Evolutionary conservation across 805 yeast species (phyloP).

Genomic region (Candida anglica): DNA sequence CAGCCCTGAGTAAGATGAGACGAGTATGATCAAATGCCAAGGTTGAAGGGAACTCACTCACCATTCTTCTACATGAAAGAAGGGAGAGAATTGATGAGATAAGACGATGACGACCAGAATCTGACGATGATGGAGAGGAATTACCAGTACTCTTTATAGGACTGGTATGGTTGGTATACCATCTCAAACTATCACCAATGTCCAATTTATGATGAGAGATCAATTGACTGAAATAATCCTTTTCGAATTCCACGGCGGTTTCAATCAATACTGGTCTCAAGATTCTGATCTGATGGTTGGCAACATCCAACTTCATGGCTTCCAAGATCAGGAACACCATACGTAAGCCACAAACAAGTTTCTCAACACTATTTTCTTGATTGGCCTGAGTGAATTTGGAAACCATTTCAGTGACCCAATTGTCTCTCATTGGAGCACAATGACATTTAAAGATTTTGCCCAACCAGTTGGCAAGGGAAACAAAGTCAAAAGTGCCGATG

Average conservation of each 20-base stretch:
- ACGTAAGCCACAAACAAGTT: slow-evolving; percentile 71
- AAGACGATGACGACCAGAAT: slow-evolving; percentile 13
- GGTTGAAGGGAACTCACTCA: slow-evolving; percentile 76
- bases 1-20: slow-evolving; percentile 73
- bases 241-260: slow-evolving; percentile 85
- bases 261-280: slow-evolving; percentile 80
- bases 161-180: slow-evolving; percentile 41
- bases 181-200: slow-evolving; percentile 55
- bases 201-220: slow-evolving; percentile 54
- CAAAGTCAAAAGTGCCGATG: slow-evolving; percentile 69
- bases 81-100: slow-evolving; percentile 56
- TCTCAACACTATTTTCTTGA: slow-evolving; percentile 38
- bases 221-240: slow-evolving; percentile 66
- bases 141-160: background rate
- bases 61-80: slow-evolving; percentile 76
- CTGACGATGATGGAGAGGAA: background rate
- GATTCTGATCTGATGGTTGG: slow-evolving; percentile 88
- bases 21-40: slow-evolving; percentile 83
- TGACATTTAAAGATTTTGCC: slow-evolving; percentile 76
- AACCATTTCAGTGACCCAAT: slow-evolving; percentile 83
- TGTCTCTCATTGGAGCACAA: slow-evolving; percentile 94
- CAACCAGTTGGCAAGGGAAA: slow-evolving; percentile 68
- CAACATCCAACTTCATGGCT: slow-evolving; percentile 92
- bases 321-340: slow-evolving; percentile 79
- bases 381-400: slow-evolving; percentile 50